Conservation (phyloP, 345 rosid genomes). For the Lepidium sativum region DNA sequence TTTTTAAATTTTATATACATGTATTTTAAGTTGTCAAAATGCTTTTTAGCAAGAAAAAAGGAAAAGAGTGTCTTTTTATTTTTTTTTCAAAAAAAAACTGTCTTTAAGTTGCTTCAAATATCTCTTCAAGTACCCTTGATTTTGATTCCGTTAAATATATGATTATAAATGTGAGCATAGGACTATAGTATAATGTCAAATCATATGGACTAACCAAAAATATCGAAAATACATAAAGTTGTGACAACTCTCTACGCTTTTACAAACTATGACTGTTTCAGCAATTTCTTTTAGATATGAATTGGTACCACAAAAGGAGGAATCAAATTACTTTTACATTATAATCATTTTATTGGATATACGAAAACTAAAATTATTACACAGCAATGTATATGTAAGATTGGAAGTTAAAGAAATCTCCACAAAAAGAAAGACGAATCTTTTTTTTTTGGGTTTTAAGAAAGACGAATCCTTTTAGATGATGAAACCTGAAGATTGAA, state of each 20-base stretch:
- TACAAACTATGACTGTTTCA: neutral
- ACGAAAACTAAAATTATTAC: conserved; percentile 1
- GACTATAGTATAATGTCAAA: neutral
- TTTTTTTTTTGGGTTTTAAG: conserved; percentile 6
- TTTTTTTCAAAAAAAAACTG: neutral
- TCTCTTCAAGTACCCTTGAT: neutral
- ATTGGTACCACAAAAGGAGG: neutral
- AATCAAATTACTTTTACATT: too few species aligned
- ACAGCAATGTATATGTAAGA: conserved; percentile 1
- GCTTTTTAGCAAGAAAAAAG: neutral
- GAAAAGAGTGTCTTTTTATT: neutral
- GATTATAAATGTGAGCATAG: neutral
- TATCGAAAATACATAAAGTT: neutral
- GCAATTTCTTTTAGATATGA: neutral
- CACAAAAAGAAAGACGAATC: conserved; percentile 14
- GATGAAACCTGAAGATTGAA: too few species aligned
- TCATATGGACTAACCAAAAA: neutral
- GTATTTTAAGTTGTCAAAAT: conserved; percentile 11
- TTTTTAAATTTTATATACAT: neutral
- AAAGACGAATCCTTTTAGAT: too few species aligned
- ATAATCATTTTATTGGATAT: neutral
- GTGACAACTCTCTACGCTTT: neutral
- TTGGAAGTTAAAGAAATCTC: conserved; percentile 14
- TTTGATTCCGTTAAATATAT: neutral
- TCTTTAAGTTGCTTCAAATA: neutral